A percentile compares a stretch with the other conserved stretches of the same genome.
Evolutionary conservation across 495 filamentous ascomycete species (phyloP).

Genomic region (Trypethelium eluteriae): DNA sequence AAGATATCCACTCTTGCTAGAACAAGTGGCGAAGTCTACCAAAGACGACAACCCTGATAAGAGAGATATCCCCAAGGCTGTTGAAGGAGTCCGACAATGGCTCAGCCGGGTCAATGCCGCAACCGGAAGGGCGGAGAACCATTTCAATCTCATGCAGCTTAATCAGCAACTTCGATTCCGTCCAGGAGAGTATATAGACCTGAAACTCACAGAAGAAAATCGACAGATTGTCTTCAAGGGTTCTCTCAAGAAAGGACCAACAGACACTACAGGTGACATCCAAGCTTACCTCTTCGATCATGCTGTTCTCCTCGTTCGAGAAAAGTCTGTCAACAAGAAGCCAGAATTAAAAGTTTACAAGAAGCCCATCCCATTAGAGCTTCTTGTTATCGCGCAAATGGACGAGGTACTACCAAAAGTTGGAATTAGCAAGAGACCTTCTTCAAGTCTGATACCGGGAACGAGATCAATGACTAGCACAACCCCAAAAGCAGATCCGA

Average conservation of each 20-base stretch:
- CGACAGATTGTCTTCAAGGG: conserved; percentile 91
- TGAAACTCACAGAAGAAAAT: conserved; percentile 89
- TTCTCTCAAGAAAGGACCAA: conserved; percentile 81
- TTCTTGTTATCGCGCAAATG: conserved; percentile 92
- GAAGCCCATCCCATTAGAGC: conserved; percentile 89
- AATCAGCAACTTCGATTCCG: conserved; percentile 83
- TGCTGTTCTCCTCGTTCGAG: conserved; percentile 75
- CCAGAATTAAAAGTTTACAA: conserved; percentile 93
- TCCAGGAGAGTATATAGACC: conserved; percentile 78
- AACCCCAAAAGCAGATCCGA: conserved; percentile 32
- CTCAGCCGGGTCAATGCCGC: conserved; percentile 84
- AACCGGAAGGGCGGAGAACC: conserved; percentile 94
- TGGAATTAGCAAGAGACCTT: conserved; percentile 77
- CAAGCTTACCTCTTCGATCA: conserved; percentile 95
- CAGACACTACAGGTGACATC: conserved; percentile 72
- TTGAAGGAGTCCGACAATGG: conserved; percentile 76
- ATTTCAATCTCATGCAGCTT: conserved; percentile 87
- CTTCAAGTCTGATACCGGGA: conserved; percentile 76
- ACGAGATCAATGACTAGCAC: conserved; percentile 31
- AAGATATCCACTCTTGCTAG: conserved; percentile 88
- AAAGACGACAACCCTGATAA: conserved; percentile 80
- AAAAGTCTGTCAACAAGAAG: conserved; percentile 83
- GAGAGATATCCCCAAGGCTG: conserved; percentile 81
- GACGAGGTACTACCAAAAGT: conserved; percentile 79
- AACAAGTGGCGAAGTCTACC: conserved; percentile 82